A percentile compares a stretch with the other conserved stretches of the same genome.
These are phyloP conservation scores for Gynochthodes officinalis DNA, from an alignment of 257 asterid genomes.

Conservation along the genomic window DNA sequence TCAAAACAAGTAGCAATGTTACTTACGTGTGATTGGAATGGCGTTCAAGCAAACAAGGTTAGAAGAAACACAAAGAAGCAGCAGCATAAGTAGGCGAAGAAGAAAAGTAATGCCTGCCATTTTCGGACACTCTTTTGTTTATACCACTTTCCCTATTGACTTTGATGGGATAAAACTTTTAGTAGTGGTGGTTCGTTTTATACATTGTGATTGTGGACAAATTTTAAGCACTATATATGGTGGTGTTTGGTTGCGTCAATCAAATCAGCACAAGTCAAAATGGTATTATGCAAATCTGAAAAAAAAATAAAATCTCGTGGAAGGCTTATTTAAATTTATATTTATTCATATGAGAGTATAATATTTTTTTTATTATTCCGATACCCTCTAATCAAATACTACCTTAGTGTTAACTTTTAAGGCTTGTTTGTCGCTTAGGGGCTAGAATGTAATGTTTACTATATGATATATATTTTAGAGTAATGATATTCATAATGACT, in stretches of 20 bases:
- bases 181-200: slow-evolving; percentile 25
- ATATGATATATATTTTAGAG: too few species aligned
- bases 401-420: too few species aligned
- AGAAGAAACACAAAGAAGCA: slow-evolving; percentile 39
- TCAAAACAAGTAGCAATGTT: background rate
- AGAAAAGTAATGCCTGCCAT: slow-evolving; percentile 44
- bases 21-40: slow-evolving; percentile 51
- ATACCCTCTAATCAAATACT: too few species aligned
- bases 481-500: too few species aligned
- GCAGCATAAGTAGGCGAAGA: slow-evolving; percentile 18
- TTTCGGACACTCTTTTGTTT: slow-evolving; percentile 4
- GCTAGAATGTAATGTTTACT: too few species aligned
- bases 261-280: slow-evolving; percentile 32
- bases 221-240: slow-evolving; percentile 14
- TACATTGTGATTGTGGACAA: slow-evolving; percentile 32
- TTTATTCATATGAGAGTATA: background rate
- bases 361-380: too few species aligned
- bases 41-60: slow-evolving; percentile 38
- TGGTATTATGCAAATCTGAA: slow-evolving; percentile 1
- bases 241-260: slow-evolving; percentile 27
- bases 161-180: background rate
- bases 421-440: too few species aligned
- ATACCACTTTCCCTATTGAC: background rate
- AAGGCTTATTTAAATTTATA: background rate
- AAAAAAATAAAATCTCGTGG: slow-evolving; percentile 10